These are phyloP conservation scores for Nigrospora sphaerica DNA, from an alignment of 2,329 filamentous ascomycete genomes.

Conservation along the genomic window DNA sequence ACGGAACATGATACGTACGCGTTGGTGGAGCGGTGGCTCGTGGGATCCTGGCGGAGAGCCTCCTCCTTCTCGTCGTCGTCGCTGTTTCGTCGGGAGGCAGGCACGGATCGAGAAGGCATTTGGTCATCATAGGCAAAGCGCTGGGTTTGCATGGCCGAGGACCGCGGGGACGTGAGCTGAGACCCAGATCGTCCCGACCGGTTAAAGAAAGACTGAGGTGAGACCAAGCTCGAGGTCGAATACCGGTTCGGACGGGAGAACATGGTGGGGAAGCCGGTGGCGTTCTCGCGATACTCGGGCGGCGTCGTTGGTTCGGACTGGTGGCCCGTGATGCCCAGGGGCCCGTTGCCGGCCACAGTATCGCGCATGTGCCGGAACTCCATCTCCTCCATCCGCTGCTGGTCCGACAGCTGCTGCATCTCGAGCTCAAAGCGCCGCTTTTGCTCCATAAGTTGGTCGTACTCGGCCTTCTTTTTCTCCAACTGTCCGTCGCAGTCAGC, in stretches of 20 bases:
- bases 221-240: conserved; percentile 80
- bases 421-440: conserved; percentile 85
- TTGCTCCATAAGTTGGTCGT: conserved; percentile 84
- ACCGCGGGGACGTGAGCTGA: conserved; percentile 71
- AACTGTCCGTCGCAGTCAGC: conserved; percentile 46
- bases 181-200: conserved; percentile 71
- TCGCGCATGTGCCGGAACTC: conserved; percentile 82
- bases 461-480: conserved; percentile 89
- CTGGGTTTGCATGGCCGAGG: conserved; percentile 24
- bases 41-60: conserved; percentile 60
- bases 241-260: conserved; percentile 83
- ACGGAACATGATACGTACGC: conserved; percentile 57
- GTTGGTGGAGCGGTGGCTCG: conserved; percentile 66
- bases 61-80: conserved; percentile 84
- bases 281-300: conserved; percentile 76
- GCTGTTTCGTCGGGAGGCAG: conserved; percentile 81
- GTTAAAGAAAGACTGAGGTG: conserved; percentile 68
- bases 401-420: conserved; percentile 82
- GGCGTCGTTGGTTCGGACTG: conserved; percentile 95
- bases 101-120: conserved; percentile 77
- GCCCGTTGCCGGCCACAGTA: conserved; percentile 55
- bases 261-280: conserved; percentile 65
- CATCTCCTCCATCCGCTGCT: conserved; percentile 74
- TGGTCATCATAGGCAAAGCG: conserved; percentile 56
- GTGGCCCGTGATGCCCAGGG: conserved; percentile 54